Conservation (phyloP, 805 yeast species). For the Sungouiella thailandica region DNA sequence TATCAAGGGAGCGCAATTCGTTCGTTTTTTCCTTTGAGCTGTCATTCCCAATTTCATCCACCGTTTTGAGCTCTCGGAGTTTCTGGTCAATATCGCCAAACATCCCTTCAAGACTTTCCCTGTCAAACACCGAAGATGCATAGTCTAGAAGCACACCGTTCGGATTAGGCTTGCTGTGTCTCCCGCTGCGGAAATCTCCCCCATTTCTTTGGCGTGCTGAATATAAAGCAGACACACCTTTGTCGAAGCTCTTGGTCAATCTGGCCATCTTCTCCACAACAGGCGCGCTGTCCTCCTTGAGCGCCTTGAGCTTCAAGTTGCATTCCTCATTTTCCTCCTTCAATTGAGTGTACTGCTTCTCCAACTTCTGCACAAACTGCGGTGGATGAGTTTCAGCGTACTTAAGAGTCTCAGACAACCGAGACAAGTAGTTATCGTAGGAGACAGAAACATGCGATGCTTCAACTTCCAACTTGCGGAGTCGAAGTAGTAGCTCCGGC, state of each 20-base stretch:
- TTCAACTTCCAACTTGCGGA: slow-evolving; percentile 24
- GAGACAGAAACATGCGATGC: slow-evolving; percentile 21
- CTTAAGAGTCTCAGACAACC: slow-evolving; percentile 17
- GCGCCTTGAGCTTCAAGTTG: slow-evolving; percentile 18
- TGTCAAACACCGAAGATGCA: slow-evolving; percentile 12
- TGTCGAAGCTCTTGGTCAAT: slow-evolving; percentile 20
- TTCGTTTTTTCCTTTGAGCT: background rate
- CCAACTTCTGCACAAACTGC: slow-evolving; percentile 17
- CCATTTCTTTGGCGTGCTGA: slow-evolving; percentile 1
- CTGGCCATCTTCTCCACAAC: slow-evolving; percentile 29
- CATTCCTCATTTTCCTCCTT: slow-evolving; percentile 10
- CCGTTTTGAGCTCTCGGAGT: slow-evolving; percentile 12
- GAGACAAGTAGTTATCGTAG: slow-evolving; percentile 23
- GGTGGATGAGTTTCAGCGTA: slow-evolving; percentile 8
- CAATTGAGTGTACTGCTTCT: slow-evolving; percentile 18
- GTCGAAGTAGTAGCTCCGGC: slow-evolving; percentile 9
- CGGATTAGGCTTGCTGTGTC: slow-evolving; percentile 5
- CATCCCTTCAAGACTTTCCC: slow-evolving; percentile 16
- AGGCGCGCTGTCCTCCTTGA: slow-evolving; percentile 30
- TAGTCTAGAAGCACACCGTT: slow-evolving; percentile 3
- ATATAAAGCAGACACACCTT: slow-evolving; percentile 9
- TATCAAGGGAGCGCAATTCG: slow-evolving; percentile 9
- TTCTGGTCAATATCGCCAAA: slow-evolving; percentile 16
- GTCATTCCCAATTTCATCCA: slow-evolving; percentile 10
- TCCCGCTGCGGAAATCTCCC: background rate